phyloP scores from a whole-genome alignment of 2,329 filamentous ascomycete species.

The Monilinia fructicola region DNA sequence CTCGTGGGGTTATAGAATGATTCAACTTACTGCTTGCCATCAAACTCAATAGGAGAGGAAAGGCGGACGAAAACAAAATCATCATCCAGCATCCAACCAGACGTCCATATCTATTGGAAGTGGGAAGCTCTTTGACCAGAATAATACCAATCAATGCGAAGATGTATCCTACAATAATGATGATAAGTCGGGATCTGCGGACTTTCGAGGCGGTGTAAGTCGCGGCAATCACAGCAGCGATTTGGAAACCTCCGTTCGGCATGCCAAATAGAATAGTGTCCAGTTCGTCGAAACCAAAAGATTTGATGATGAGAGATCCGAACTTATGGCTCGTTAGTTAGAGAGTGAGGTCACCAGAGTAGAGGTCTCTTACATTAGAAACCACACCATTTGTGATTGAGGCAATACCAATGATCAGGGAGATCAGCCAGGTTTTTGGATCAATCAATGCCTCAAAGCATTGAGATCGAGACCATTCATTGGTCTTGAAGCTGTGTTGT shows the following conservation, averaged over 20 bases:
- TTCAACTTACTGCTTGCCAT: conserved; percentile 51
- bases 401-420: conserved; percentile 33
- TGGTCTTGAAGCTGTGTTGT: conserved; percentile 35
- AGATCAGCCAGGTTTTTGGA: conserved; percentile 38
- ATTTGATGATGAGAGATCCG: conserved; percentile 42
- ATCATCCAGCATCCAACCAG: conserved; percentile 56
- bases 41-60: conserved; percentile 43
- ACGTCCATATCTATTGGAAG: conserved; percentile 46
- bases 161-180: conserved; percentile 33
- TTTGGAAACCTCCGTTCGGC: conserved; percentile 51
- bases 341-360: not conserved
- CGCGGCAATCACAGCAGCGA: conserved; percentile 19
- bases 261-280: conserved; percentile 52
- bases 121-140: conserved; percentile 58
- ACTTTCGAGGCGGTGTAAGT: conserved; percentile 25
- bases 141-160: conserved; percentile 59
- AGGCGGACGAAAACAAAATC: conserved; percentile 58
- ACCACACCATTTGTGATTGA: conserved; percentile 43
- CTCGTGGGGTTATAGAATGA: not conserved
- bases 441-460: conserved; percentile 44
- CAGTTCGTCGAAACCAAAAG: conserved; percentile 41
- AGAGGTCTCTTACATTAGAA: not conserved
- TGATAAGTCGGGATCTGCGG: conserved; percentile 25
- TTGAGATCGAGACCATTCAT: conserved; percentile 42
- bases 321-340: conserved; percentile 42